Evolutionary conservation across 78 protist genomes (phyloP).

Genomic region (Creolimax fragrantissima): DNA sequence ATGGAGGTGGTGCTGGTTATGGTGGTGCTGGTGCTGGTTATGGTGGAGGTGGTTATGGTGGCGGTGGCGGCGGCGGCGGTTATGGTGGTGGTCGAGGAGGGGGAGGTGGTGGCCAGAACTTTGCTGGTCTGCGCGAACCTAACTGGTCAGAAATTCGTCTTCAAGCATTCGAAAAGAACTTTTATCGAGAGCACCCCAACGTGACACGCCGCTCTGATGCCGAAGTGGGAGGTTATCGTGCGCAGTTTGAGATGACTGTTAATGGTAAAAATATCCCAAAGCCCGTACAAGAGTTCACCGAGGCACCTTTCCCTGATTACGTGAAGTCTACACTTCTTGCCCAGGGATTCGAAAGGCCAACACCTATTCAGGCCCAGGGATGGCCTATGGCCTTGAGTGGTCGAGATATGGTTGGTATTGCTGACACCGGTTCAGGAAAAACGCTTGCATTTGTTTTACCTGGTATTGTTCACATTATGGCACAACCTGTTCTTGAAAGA

Average conservation of each 20-base stretch:
- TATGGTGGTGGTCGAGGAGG: background rate
- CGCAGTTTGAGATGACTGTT: background rate
- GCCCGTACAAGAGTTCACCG: slow-evolving; percentile 47
- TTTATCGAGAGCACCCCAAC: slow-evolving; percentile 37
- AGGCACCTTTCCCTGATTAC: slow-evolving; percentile 41
- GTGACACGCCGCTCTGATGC: background rate
- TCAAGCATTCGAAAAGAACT: slow-evolving; percentile 33
- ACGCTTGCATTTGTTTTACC: slow-evolving; percentile 93
- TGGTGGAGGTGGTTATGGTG: background rate
- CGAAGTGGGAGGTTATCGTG: slow-evolving; percentile 12
- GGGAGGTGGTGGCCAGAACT: background rate
- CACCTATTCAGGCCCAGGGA: slow-evolving; percentile 86
- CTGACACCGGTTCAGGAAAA: slow-evolving; percentile 98
- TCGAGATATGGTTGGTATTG: slow-evolving; percentile 78
- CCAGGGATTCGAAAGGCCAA: slow-evolving; percentile 77
- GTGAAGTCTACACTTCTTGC: background rate
- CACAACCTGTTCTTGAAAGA: slow-evolving; percentile 35
- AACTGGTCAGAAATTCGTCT: background rate
- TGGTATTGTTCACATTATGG: slow-evolving; percentile 56
- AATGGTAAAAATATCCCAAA: slow-evolving; percentile 28
- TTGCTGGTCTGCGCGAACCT: background rate
- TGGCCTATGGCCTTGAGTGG: slow-evolving; percentile 91
- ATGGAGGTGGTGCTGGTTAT: background rate
- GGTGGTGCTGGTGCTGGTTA: background rate
- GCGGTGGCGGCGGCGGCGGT: background rate